Conservation (phyloP, 495 filamentous ascomycete genomes). For the Neurospora hispaniola region DNA sequence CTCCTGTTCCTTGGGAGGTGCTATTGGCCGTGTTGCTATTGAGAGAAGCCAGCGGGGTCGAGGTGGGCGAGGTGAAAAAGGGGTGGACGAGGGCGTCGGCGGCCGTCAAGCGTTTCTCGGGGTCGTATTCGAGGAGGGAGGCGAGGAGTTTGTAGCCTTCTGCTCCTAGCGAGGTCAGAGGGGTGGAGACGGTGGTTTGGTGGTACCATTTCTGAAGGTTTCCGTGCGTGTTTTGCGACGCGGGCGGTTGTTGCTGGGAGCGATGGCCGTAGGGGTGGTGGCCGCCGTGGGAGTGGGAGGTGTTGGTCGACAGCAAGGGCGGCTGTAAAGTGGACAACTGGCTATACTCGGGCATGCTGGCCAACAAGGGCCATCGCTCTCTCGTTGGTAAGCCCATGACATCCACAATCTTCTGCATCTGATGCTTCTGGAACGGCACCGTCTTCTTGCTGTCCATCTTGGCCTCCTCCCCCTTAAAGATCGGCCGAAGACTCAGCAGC, state of each 20-base stretch:
- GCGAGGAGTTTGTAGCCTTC: slow-evolving; percentile 75
- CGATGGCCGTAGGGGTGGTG: slow-evolving; percentile 38
- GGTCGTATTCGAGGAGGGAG: slow-evolving; percentile 84
- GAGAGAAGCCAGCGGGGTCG: neutral
- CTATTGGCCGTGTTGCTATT: neutral
- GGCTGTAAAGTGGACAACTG: slow-evolving; percentile 58
- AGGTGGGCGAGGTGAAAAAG: slow-evolving; percentile 53
- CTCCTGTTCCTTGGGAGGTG: neutral
- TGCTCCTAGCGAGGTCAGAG: slow-evolving; percentile 47
- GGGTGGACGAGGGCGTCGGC: slow-evolving; percentile 75
- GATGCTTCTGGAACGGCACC: slow-evolving; percentile 93
- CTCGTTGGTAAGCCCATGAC: slow-evolving; percentile 85
- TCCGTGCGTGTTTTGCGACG: slow-evolving; percentile 9
- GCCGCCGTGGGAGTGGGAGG: slow-evolving; percentile 29
- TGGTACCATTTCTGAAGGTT: slow-evolving; percentile 50
- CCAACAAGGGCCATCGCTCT: slow-evolving; percentile 76
- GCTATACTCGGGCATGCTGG: slow-evolving; percentile 68
- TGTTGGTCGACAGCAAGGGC: slow-evolving; percentile 24
- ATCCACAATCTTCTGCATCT: slow-evolving; percentile 98
- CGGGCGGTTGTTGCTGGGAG: slow-evolving; percentile 29
- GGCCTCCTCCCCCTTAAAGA: slow-evolving; percentile 97
- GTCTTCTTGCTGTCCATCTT: slow-evolving; percentile 98
- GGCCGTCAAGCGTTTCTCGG: slow-evolving; percentile 76
- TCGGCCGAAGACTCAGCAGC: slow-evolving; percentile 78
- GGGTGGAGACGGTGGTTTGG: slow-evolving; percentile 30